phyloP scores from a whole-genome alignment of 306 rosid genomes.

The Begonia loranthoides region DNA sequence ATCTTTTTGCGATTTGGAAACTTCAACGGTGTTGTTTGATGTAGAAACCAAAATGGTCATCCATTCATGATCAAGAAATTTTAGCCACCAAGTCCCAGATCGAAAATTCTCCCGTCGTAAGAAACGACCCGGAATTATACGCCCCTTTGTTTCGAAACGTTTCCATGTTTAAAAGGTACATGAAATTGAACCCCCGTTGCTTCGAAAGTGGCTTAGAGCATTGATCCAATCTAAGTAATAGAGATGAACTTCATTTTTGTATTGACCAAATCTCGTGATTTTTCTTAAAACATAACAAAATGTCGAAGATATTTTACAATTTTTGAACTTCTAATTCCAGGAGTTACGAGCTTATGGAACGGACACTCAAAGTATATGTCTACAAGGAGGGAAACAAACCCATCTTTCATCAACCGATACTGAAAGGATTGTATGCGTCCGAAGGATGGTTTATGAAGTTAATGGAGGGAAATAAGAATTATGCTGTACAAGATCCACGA shows the following conservation, averaged over 20 bases:
- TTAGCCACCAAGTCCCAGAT: slow-evolving; percentile 59
- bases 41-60: slow-evolving; percentile 71
- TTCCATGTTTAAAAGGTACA: slow-evolving; percentile 76
- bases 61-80: slow-evolving; percentile 56
- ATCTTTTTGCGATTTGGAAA: no score
- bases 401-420: slow-evolving; percentile 79
- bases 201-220: no score
- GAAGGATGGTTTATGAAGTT: slow-evolving; percentile 98
- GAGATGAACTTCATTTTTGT: no score
- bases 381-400: slow-evolving; percentile 81
- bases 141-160: slow-evolving; percentile 75
- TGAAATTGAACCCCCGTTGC: neutral
- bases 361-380: slow-evolving; percentile 64
- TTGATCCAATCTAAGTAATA: no score
- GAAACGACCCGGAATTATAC: slow-evolving; percentile 49
- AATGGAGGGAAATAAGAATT: slow-evolving; percentile 67
- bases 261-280: no score
- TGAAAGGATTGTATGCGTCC: slow-evolving; percentile 75
- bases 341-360: slow-evolving; percentile 92
- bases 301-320: neutral
- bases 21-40: slow-evolving; percentile 6
- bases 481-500: slow-evolving; percentile 61
- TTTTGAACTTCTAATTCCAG: slow-evolving; percentile 18
- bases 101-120: slow-evolving; percentile 36
- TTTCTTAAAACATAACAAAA: neutral